Conservation (phyloP, 129 eudicot genomes). For the Saposhnikovia divaricata region DNA sequence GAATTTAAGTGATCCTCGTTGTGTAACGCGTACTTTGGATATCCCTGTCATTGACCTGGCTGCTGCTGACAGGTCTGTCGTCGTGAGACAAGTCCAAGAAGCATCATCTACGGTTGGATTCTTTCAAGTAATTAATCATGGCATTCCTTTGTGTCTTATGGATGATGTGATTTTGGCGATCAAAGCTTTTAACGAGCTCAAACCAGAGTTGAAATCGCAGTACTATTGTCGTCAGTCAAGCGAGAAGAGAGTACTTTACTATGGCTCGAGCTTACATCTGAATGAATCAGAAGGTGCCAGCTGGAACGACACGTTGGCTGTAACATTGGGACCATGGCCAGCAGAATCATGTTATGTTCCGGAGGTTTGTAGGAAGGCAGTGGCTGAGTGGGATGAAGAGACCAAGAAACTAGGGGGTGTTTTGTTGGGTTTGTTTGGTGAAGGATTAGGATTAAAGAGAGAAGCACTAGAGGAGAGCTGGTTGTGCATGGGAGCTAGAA, state of each 20-base stretch:
- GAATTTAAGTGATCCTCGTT: neutral
- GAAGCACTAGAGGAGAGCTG: neutral
- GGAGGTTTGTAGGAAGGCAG: neutral
- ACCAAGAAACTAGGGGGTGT: neutral
- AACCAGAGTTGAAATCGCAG: conserved; percentile 25
- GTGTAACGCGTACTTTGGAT: neutral
- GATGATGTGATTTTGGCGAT: conserved; percentile 12
- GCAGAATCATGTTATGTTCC: conserved; percentile 3
- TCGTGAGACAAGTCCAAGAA: neutral
- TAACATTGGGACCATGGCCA: conserved; percentile 6
- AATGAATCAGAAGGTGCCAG: conserved; percentile 50
- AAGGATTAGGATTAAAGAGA: neutral
- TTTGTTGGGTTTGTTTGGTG: neutral
- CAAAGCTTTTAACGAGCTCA: conserved; percentile 31
- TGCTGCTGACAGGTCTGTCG: neutral
- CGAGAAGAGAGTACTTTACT: conserved; percentile 36
- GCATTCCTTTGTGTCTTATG: neutral
- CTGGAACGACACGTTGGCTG: conserved; percentile 52
- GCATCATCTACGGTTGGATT: neutral
- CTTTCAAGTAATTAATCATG: neutral
- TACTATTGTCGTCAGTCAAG: conserved; percentile 28
- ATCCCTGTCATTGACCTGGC: neutral
- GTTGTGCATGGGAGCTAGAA: conserved; percentile 12
- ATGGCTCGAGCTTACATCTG: conserved; percentile 30
- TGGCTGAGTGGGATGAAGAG: neutral